Percentiles rank a stretch among this genome's conserved stretches.
phyloP scores from a whole-genome alignment of 345 rosid genomes.

The Heritiera littoralis region DNA sequence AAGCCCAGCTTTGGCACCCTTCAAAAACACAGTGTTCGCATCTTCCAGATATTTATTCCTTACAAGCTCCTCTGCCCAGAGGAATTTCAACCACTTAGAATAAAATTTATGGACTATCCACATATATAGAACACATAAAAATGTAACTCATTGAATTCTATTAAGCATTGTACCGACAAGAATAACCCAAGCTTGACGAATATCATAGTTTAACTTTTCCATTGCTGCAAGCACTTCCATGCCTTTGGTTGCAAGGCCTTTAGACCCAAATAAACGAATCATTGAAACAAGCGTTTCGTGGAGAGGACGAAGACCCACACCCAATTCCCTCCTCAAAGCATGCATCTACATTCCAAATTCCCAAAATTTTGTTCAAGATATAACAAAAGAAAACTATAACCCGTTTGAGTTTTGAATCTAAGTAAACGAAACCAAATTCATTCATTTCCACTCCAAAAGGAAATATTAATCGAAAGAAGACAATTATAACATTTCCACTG shows the following conservation, averaged over 20 bases:
- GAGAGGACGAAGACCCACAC: slow-evolving; percentile 77
- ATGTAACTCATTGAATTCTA: neutral
- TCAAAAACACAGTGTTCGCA: slow-evolving; percentile 85
- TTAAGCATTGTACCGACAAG: slow-evolving; percentile 68
- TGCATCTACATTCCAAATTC: slow-evolving; percentile 56
- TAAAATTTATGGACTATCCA: neutral
- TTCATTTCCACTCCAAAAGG: neutral
- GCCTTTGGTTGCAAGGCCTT: slow-evolving; percentile 69
- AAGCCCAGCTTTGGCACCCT: slow-evolving; percentile 78
- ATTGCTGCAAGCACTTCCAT: slow-evolving; percentile 77
- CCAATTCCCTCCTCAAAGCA: slow-evolving; percentile 78
- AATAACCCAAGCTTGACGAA: slow-evolving; percentile 85
- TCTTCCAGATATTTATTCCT: slow-evolving; percentile 71
- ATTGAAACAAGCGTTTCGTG: slow-evolving; percentile 80
- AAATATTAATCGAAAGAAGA: neutral
- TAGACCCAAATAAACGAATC: slow-evolving; percentile 68
- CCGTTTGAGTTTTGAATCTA: neutral
- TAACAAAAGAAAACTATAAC: neutral
- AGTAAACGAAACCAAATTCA: neutral
- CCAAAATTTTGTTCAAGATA: slow-evolving; percentile 1
- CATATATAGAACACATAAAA: neutral
- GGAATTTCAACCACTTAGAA: slow-evolving; percentile 20
- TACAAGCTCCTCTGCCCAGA: slow-evolving; percentile 71
- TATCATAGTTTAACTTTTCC: slow-evolving; percentile 78
- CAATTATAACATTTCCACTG: neutral